phyloP scores from a whole-genome alignment of 257 asterid species.

The Solanum megistacrolobum region DNA sequence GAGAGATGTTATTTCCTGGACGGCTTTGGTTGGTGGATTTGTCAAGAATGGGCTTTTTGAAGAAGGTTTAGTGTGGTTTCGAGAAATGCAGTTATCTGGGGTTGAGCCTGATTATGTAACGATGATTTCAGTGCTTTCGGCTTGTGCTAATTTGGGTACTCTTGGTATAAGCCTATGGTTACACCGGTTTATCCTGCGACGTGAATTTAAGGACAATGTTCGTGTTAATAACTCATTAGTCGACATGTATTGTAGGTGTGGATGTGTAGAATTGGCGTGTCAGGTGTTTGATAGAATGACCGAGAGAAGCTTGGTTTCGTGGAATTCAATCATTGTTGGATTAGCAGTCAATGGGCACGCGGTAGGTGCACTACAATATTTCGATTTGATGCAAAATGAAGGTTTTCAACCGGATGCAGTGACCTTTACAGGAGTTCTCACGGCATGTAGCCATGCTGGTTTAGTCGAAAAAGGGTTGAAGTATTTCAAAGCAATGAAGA shows the following conservation, averaged over 20 bases:
- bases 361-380: conserved; percentile 40
- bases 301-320: conserved; percentile 51
- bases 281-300: conserved; percentile 53
- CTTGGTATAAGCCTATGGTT: conserved; percentile 68
- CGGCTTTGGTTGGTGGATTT: conserved; percentile 63
- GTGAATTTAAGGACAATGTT: conserved; percentile 21
- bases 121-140: conserved; percentile 47
- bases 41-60: conserved; percentile 40
- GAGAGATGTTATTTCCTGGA: conserved; percentile 70
- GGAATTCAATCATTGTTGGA: conserved; percentile 72
- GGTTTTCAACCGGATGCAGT: conserved; percentile 58
- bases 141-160: conserved; percentile 59
- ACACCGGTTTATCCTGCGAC: conserved; percentile 33
- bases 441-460: conserved; percentile 84
- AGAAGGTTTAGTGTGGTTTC: conserved; percentile 61
- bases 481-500: conserved; percentile 39
- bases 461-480: conserved; percentile 39
- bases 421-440: conserved; percentile 73
- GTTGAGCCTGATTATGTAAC: conserved; percentile 60
- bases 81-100: conserved; percentile 46
- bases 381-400: conserved; percentile 31
- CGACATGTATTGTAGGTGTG: conserved; percentile 77
- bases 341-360: conserved; percentile 58
- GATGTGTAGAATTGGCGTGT: conserved; percentile 48
- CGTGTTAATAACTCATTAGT: conserved; percentile 50